These are phyloP conservation scores for Talaromyces sp. DNA, from an alignment of 2,329 filamentous ascomycete genomes.

Conservation along the genomic window DNA sequence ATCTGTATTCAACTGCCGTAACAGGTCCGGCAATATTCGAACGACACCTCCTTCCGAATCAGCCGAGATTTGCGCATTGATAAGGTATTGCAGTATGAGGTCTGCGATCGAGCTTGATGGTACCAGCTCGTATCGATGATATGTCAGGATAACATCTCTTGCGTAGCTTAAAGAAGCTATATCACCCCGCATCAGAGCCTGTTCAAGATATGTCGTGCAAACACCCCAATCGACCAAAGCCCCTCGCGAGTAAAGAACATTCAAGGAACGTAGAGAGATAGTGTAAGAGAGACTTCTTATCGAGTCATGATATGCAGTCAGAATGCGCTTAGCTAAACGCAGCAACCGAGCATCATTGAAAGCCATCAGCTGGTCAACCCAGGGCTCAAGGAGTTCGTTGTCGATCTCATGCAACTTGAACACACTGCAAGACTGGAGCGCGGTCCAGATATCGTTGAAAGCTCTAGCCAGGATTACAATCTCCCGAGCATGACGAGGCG, in stretches of 20 bases:
- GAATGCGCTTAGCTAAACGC: slow-evolving; percentile 10
- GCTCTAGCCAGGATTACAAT: slow-evolving; percentile 24
- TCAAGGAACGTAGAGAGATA: neutral
- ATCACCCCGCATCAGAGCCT: slow-evolving; percentile 21
- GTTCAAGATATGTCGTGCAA: slow-evolving; percentile 30
- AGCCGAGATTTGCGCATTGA: neutral
- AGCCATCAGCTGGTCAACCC: slow-evolving; percentile 30
- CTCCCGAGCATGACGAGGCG: slow-evolving; percentile 18
- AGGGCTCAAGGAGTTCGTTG: slow-evolving; percentile 27
- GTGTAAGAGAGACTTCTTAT: slow-evolving; percentile 8
- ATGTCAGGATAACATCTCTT: slow-evolving; percentile 30
- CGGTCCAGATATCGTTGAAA: slow-evolving; percentile 33
- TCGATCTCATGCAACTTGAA: slow-evolving; percentile 33
- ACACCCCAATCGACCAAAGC: slow-evolving; percentile 17
- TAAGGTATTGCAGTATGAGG: slow-evolving; percentile 24
- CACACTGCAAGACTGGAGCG: slow-evolving; percentile 35
- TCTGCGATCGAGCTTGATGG: slow-evolving; percentile 23
- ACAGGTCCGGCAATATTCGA: neutral
- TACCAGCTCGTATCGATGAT: slow-evolving; percentile 19
- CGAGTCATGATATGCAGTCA: slow-evolving; percentile 8
- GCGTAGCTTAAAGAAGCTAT: slow-evolving; percentile 24
- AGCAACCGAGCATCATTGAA: neutral
- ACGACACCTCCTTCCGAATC: neutral
- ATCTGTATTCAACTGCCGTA: slow-evolving; percentile 26
- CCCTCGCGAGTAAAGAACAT: neutral